Conservation (phyloP, 192 early-diverging fungal species). For the Backusella macrospora region DNA sequence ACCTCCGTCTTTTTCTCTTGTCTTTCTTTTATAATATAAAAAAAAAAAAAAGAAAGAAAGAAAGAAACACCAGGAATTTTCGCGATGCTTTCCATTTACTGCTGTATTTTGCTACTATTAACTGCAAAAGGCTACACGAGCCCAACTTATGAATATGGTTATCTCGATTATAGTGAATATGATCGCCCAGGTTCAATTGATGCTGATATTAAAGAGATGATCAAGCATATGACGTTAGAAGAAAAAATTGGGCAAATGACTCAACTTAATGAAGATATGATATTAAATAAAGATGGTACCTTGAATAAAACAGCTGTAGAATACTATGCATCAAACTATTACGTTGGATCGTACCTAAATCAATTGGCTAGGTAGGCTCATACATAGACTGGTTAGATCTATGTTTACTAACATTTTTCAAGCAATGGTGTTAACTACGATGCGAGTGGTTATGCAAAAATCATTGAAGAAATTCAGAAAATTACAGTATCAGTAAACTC, state of each 20-base stretch:
- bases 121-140: not conserved
- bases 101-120: not conserved
- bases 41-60: not conserved
- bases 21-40: not conserved
- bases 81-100: not conserved
- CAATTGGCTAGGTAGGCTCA: slow-evolving; percentile 58
- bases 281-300: slow-evolving; percentile 54
- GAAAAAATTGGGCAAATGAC: slow-evolving; percentile 73
- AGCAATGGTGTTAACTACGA: slow-evolving; percentile 34
- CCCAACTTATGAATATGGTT: not conserved
- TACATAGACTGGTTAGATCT: slow-evolving; percentile 45
- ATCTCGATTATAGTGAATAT: slow-evolving; percentile 8
- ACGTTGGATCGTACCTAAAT: slow-evolving; percentile 65
- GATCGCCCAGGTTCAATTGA: slow-evolving; percentile 45
- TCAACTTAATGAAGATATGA: slow-evolving; percentile 61
- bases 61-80: not conserved
- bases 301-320: slow-evolving; percentile 54
- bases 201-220: slow-evolving; percentile 48
- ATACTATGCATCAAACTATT: slow-evolving; percentile 59
- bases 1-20: not conserved
- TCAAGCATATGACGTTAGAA: slow-evolving; percentile 46
- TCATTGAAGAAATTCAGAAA: slow-evolving; percentile 53
- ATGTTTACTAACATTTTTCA: slow-evolving; percentile 46
- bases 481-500: slow-evolving; percentile 51
- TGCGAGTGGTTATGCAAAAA: slow-evolving; percentile 18